These are phyloP conservation scores for Proliferodiscus dingleyae DNA, from an alignment of 2,329 filamentous ascomycete genomes.

Conservation along the genomic window DNA sequence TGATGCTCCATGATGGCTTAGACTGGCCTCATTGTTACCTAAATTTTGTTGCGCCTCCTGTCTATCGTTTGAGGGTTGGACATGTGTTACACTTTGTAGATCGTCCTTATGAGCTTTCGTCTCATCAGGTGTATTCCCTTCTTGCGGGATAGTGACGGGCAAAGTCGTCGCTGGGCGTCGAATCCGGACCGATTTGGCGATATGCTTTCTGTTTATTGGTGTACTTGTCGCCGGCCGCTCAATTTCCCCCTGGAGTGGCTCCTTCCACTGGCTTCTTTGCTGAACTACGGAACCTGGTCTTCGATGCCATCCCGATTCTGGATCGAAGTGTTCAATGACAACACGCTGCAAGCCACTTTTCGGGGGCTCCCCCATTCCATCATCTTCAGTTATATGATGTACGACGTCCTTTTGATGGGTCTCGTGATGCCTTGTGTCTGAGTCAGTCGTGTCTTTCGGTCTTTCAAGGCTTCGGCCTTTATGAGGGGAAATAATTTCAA, in stretches of 20 bases:
- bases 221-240: slow-evolving; percentile 1
- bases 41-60: background rate
- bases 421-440: background rate
- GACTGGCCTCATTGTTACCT: background rate
- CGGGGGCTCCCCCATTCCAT: background rate
- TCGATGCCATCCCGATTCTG: slow-evolving; percentile 13
- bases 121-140: background rate
- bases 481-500: background rate
- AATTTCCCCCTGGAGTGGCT: background rate
- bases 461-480: background rate
- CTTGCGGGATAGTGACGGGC: slow-evolving; percentile 6
- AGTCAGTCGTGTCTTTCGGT: background rate
- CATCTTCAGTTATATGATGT: background rate
- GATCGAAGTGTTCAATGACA: slow-evolving; percentile 16
- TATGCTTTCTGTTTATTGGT: slow-evolving; percentile 17
- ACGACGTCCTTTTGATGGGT: background rate
- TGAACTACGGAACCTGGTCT: background rate
- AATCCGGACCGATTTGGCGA: slow-evolving; percentile 23
- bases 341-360: background rate
- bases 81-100: background rate
- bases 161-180: slow-evolving; percentile 22
- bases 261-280: background rate
- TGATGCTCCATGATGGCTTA: background rate
- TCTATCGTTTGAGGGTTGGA: background rate
- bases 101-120: background rate